Base-by-base conservation (phyloP, 352 stramenopile species). In the Pythium pectinolyticum region DNA sequence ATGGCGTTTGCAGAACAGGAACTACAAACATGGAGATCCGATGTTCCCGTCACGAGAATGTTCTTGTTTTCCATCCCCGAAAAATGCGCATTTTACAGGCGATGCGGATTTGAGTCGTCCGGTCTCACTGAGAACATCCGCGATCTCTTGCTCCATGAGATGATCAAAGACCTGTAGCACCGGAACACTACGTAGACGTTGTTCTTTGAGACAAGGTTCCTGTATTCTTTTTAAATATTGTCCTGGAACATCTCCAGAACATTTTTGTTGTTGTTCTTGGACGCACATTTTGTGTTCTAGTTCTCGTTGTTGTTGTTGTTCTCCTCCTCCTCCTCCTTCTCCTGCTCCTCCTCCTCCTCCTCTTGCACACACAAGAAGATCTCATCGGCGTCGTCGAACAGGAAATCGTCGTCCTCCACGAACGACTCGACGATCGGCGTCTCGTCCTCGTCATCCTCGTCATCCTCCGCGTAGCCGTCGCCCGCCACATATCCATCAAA, bases 401-500 rank as follows among this genome's bases (percentile, higher is more conserved):
- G 37, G 43, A 59, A 53, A 14, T 72, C 58, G 39, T 72, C 53
- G 37, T 72, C n/a, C n/a, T n/a, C 65, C 17, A 66, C 25, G 43
- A 67, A 67, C 37, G 65, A 66, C n/a, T 72, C 65, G 25, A 72
- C 54, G 20, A 72, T 72, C 24, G 51, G 57, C 45, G 66, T 56
- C 20, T 61, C 47, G 27, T 72, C 51, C n/a, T 67, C 51, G 22
- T 64, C 46, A 10, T 63, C 43, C 14, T 61, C 64, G 3, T 66
- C 55, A 19, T 69, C 54, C 41, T 56, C 20, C 15, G 15, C 47
- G 30, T 37, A 25, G 48, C 61, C 51, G 57, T 66, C 37, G 20
- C 48, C 57, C 27, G 50, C 46, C 14, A 63, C 53, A 39, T 62
- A 62, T 6, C n/a, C 34, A 22, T 41, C 64, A 41, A 52, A 71